Evolutionary conservation across 306 rosid species (phyloP), one percentile per base, ranked within the genome.

Genomic region (Medicago arabica): DNA sequence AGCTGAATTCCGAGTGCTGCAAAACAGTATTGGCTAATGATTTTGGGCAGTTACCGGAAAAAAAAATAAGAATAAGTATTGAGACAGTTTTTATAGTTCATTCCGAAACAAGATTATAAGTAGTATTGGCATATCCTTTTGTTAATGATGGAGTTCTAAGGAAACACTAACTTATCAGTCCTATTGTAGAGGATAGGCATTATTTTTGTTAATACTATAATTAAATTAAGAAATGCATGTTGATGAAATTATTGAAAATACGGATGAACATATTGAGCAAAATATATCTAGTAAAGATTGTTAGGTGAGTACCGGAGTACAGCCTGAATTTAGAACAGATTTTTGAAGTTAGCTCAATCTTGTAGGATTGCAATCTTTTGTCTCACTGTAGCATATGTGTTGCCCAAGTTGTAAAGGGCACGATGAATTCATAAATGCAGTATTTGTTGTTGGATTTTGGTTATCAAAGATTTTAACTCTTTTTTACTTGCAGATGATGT

Each of bases 401-500:
- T 28, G 28, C 59, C 63, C 34, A 58, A 17, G 53, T 44, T 21
- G 51, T 69, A 40, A 18, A 10, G 69, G 54, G 18, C 41, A n/a
- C 49, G 61, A 28, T 66, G 75, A 79, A 75, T 38, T 80, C 49
- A 60, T 66, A 31, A 79, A 65, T 36, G 70, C 67, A 62, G 54
- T 65, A 71, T 53, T 65, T 36, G 16, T 41, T 77, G 47, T 49
- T 31, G 21, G 12, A 78, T 34, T 71, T 55, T 58, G 28, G 9
- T 69, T 31, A 55, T 40, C 63, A 13, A 71, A 67, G 57, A 73
- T 13, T 65, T 77, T 8, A 44, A 15, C 69, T 66, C 54, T 40
- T 38, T 53, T 28, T 50, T 12, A 16, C 63, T 77, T 69, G 83
- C 95, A 94, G 96, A 90, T 77, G 97, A 90, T 80, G 87, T 92